These are phyloP conservation scores for Trifolium dubium DNA, from an alignment of 306 rosid species.

Conservation along the genomic window DNA sequence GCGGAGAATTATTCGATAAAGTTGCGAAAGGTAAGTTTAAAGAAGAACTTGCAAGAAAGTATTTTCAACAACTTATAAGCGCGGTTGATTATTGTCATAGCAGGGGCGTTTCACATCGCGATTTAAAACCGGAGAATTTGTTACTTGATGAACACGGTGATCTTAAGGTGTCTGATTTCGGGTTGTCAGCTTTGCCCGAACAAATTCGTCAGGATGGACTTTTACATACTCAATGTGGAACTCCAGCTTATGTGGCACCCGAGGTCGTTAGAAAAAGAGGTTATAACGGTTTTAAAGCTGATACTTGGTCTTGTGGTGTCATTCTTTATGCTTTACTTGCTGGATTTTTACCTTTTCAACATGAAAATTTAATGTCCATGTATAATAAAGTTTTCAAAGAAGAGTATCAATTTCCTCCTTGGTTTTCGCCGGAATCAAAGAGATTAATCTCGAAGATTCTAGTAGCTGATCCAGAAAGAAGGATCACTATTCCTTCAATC, in stretches of 20 bases:
- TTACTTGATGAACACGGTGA: slow-evolving; percentile 14
- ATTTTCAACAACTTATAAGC: slow-evolving; percentile 22
- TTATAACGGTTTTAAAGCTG: slow-evolving; percentile 20
- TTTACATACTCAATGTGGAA: slow-evolving; percentile 31
- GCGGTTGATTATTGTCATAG: slow-evolving; percentile 30
- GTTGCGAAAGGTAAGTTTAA: not conserved
- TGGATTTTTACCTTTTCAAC: slow-evolving; percentile 63
- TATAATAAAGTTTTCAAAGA: slow-evolving; percentile 67
- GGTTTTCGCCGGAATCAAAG: slow-evolving; percentile 70
- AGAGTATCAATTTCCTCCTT: slow-evolving; percentile 65
- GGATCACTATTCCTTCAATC: slow-evolving; percentile 63
- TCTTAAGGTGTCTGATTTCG: slow-evolving; percentile 30
- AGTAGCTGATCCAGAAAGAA: slow-evolving; percentile 60
- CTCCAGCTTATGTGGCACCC: slow-evolving; percentile 33
- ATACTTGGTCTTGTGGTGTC: slow-evolving; percentile 36
- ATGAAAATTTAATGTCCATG: slow-evolving; percentile 67
- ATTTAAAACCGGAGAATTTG: slow-evolving; percentile 14
- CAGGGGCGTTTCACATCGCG: slow-evolving; percentile 14
- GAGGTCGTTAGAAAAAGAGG: slow-evolving; percentile 18
- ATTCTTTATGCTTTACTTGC: slow-evolving; percentile 31
- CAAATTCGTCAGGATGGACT: slow-evolving; percentile 28
- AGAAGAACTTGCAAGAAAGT: slow-evolving; percentile 5
- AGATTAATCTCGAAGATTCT: slow-evolving; percentile 60
- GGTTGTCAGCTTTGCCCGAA: slow-evolving; percentile 26
- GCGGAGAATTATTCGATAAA: slow-evolving; percentile 33